phyloP scores from a whole-genome alignment of 2,329 filamentous ascomycete genomes.

The Epichloe bromicola region DNA sequence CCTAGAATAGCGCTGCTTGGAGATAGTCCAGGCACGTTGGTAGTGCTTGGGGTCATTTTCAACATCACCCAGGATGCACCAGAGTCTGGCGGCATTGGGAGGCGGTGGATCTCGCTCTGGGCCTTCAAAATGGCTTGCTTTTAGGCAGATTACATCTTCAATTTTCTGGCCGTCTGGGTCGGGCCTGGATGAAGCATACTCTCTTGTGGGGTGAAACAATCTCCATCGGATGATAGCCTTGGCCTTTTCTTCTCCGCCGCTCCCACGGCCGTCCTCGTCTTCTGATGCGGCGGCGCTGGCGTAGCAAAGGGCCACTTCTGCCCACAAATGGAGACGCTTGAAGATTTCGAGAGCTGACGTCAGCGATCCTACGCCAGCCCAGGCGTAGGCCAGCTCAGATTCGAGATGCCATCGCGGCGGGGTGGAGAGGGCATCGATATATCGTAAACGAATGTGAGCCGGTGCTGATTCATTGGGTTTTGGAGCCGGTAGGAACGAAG shows the following conservation, averaged over 20 bases:
- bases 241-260: conserved; percentile 64
- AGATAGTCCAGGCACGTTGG: conserved; percentile 78
- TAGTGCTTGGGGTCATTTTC: conserved; percentile 65
- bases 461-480: conserved; percentile 68
- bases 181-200: conserved; percentile 15
- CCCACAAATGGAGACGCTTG: conserved; percentile 84
- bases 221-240: conserved; percentile 63
- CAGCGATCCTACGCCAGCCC: conserved; percentile 78
- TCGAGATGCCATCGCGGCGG: conserved; percentile 91
- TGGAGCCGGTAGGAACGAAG: conserved; percentile 69
- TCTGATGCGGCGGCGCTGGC: conserved; percentile 49
- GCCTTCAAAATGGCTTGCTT: conserved; percentile 40
- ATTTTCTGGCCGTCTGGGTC: conserved; percentile 39
- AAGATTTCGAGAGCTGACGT: conserved; percentile 91
- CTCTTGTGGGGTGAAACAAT: conserved; percentile 54
- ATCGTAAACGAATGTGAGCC: conserved; percentile 61
- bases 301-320: conserved; percentile 84
- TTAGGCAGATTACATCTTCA: conserved; percentile 43
- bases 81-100: conserved; percentile 71
- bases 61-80: conserved; percentile 88
- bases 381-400: conserved; percentile 82
- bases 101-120: conserved; percentile 56
- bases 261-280: conserved; percentile 39
- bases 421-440: conserved; percentile 71
- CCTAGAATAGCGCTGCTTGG: conserved; percentile 65